Conservation (phyloP, 345 rosid species). For the Euphorbia peplus region DNA sequence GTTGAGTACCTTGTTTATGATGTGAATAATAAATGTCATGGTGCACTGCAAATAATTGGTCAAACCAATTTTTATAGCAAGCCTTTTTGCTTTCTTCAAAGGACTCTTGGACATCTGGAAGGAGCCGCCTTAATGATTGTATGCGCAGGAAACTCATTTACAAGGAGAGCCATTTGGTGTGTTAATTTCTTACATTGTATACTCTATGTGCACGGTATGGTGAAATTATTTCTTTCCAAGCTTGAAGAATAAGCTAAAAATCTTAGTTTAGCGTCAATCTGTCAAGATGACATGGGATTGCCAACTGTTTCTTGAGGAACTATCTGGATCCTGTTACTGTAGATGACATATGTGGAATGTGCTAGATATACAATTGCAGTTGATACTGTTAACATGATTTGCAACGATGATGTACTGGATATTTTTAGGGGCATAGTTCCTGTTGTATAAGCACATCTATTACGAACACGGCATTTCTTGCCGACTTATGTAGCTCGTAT, state of each 20-base stretch:
- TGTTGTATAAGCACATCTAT: background rate
- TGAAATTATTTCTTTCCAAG: background rate
- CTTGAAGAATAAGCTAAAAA: slow-evolving; percentile 15
- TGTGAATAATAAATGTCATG: background rate
- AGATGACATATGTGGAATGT: background rate
- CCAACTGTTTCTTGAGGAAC: slow-evolving; percentile 8
- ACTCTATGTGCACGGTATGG: background rate
- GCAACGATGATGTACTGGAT: background rate
- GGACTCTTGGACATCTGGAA: background rate
- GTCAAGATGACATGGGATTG: slow-evolving; percentile 3
- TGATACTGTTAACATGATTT: background rate
- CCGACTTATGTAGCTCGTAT: background rate
- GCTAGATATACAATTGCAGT: background rate
- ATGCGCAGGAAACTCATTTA: background rate
- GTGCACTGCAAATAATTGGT: background rate
- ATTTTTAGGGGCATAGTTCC: background rate
- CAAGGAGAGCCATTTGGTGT: slow-evolving; percentile 4
- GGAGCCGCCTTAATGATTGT: background rate
- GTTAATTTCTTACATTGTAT: background rate
- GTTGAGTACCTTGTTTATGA: slow-evolving; percentile 1
- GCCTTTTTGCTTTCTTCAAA: background rate
- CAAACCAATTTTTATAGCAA: background rate
- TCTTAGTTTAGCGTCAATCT: background rate
- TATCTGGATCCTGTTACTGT: slow-evolving; percentile 1
- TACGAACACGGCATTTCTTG: background rate